Evolutionary conservation across 495 filamentous ascomycete genomes (phyloP).

Genomic region (Penicillium paxilli): DNA sequence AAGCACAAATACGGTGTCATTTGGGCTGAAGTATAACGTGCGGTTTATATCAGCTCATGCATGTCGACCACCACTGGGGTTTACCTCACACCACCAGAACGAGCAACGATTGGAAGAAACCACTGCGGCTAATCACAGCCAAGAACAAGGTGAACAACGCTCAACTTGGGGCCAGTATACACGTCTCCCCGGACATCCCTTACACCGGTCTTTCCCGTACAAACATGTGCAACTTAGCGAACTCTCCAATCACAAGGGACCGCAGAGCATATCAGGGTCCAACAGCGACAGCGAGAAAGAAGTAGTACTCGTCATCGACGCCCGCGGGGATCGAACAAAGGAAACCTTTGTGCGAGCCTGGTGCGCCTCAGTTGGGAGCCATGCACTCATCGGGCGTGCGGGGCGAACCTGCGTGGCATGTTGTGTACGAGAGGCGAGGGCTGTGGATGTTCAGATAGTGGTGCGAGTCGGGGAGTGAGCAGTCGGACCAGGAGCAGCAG

Average conservation of each 20-base stretch:
- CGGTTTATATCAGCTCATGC: conserved; percentile 66
- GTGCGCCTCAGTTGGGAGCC: conserved; percentile 67
- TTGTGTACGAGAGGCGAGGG: conserved; percentile 69
- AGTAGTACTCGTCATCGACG: conserved; percentile 50
- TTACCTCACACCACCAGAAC: conserved; percentile 15
- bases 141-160: conserved; percentile 39
- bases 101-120: conserved; percentile 16
- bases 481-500: neutral
- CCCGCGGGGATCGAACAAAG: conserved; percentile 53
- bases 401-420: conserved; percentile 66
- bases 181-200: conserved; percentile 58
- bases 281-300: conserved; percentile 7
- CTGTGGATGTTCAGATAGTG: conserved; percentile 64
- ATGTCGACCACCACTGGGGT: conserved; percentile 55
- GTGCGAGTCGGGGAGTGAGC: conserved; percentile 52
- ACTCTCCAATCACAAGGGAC: conserved; percentile 36
- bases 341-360: conserved; percentile 68
- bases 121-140: neutral
- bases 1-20: conserved; percentile 40
- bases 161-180: conserved; percentile 9
- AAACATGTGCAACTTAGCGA: conserved; percentile 52
- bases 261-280: conserved; percentile 3
- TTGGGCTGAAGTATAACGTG: conserved; percentile 59
- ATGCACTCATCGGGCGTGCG: conserved; percentile 65
- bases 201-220: conserved; percentile 63